These are phyloP conservation scores for Solanum ahanhuiri DNA, from an alignment of 257 asterid genomes.

Conservation along the genomic window DNA sequence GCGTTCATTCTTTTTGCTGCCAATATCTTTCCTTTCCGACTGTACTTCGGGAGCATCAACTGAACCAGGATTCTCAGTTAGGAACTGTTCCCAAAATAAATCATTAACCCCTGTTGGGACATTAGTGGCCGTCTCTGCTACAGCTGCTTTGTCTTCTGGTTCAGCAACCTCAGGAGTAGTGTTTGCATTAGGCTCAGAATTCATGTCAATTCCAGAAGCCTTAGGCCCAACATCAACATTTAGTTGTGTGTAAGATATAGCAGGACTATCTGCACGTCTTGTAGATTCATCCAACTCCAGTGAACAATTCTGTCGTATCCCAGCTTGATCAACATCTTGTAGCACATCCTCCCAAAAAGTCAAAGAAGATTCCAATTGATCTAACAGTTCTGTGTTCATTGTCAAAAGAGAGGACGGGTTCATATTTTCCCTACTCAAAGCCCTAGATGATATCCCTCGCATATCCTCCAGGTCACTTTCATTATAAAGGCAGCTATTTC, in stretches of 20 bases:
- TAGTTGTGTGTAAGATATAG: conserved; percentile 47
- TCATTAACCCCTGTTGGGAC: conserved; percentile 66
- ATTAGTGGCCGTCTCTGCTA: conserved; percentile 18
- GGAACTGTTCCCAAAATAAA: conserved; percentile 91
- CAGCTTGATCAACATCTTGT: conserved; percentile 29
- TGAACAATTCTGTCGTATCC: conserved; percentile 23
- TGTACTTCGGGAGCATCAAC: conserved; percentile 38
- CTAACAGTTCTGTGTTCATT: conserved; percentile 35
- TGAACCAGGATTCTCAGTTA: conserved; percentile 83
- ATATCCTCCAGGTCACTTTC: conserved; percentile 28
- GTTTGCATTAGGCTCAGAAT: conserved; percentile 42
- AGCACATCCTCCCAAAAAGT: conserved; percentile 51
- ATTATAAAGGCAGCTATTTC: conserved; percentile 29
- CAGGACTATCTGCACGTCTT: conserved; percentile 36
- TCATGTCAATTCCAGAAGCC: conserved; percentile 53
- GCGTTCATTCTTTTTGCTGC: conserved; percentile 34
- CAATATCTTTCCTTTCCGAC: conserved; percentile 29
- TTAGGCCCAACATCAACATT: conserved; percentile 23
- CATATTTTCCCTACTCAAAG: conserved; percentile 17
- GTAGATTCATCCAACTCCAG: conserved; percentile 39
- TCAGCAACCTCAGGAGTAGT: conserved; percentile 15
- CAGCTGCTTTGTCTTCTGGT: conserved; percentile 25
- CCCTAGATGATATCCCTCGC: conserved; percentile 25
- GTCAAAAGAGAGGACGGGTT: conserved; percentile 31
- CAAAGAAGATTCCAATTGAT: conserved; percentile 52